phyloP scores from a whole-genome alignment of 192 early-diverging fungal genomes.

The Entomortierella chlamydospora region DNA sequence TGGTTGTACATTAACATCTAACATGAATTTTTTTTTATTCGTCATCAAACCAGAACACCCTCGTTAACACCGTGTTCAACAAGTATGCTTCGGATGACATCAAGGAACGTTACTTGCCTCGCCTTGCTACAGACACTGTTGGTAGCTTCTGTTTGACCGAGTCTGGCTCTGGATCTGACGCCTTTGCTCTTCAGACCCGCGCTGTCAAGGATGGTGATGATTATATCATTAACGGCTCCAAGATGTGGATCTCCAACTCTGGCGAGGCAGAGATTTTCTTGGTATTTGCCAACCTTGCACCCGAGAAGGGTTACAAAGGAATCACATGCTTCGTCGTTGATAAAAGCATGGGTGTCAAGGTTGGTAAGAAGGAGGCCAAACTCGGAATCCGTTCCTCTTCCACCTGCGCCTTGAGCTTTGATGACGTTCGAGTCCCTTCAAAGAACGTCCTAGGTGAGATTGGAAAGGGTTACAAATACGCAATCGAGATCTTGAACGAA shows the following conservation, averaged over 20 bases:
- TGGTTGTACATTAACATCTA: too few species aligned
- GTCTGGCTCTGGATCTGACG: slow-evolving; percentile 91
- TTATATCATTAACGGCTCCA: slow-evolving; percentile 88
- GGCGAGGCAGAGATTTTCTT: slow-evolving; percentile 95
- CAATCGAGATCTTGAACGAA: slow-evolving; percentile 98
- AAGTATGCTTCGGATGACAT: slow-evolving; percentile 82
- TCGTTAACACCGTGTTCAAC: slow-evolving; percentile 93
- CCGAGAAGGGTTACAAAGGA: slow-evolving; percentile 93
- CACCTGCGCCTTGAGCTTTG: slow-evolving; percentile 94
- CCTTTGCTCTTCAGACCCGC: slow-evolving; percentile 90
- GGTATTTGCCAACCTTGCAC: slow-evolving; percentile 99
- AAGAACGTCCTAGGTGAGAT: slow-evolving; percentile 91
- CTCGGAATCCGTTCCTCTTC: slow-evolving; percentile 97
- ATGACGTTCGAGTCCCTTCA: slow-evolving; percentile 88
- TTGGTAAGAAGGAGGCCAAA: slow-evolving; percentile 98
- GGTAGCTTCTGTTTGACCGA: slow-evolving; percentile 97
- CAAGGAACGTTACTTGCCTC: slow-evolving; percentile 87
- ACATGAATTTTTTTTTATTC: too few species aligned
- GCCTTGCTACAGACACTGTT: slow-evolving; percentile 82
- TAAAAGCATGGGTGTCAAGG: slow-evolving; percentile 88
- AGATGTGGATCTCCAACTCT: slow-evolving; percentile 99
- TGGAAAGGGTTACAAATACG: slow-evolving; percentile 98
- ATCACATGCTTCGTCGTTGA: slow-evolving; percentile 98
- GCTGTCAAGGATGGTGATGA: slow-evolving; percentile 90
- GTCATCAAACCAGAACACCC: slow-evolving; percentile 92